Base-by-base conservation (phyloP, 2,329 filamentous ascomycete genomes). In the Tolypocladium capitatum region DNA sequence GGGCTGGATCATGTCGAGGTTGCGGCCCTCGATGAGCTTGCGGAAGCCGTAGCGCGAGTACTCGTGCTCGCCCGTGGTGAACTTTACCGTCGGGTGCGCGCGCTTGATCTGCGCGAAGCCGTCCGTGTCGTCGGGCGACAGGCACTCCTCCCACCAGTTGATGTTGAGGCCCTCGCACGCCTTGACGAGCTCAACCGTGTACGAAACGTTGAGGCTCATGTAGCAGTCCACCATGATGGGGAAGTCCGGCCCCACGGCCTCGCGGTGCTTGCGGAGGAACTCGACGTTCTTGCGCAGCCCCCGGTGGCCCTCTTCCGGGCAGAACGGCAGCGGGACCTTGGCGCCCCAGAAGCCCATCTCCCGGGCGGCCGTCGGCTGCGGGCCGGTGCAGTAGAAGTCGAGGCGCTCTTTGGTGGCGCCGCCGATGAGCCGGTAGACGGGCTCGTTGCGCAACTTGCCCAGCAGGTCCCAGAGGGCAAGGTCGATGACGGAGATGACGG, bases 91-190 rank as follows among this genome's bases (percentile, higher is more conserved):
- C 1, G 90, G 90, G 62, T 95, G 89, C 1, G 90, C 90, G 45
- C 83, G 81, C 75, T 96, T 96, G 69, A 96, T 81, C 63, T 88
- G 80, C 54, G 81, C 84, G 59, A 94, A 94, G 48, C 90, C 90
- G 58, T 95, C 90, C 43, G 85, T 87, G 70, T 96, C 90, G 65
- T 96, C 90, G 11, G 90, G 90, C 30, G 83, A 85, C 52, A 96
- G 71, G 54, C 88, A 94, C 71, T 96, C 90, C 70, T 96, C 90
- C 88, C 88, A 95, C 90, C 90, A 96, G 71, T 95, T 89, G 63
- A 96, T 90, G 65, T 91, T 78, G 55, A 95, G 76, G 56, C 89
- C 81, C 57, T 86, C 78, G 62, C 84, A 88, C 46, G 83, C 84
- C 68, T 90, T 86, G 51, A 86, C 90, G 24, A 96, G 75, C 66